Evolutionary conservation across 179 eudicot genomes (phyloP), one percentile per base, ranked within the genome.

Genomic region (Heliamphora pulchella): DNA sequence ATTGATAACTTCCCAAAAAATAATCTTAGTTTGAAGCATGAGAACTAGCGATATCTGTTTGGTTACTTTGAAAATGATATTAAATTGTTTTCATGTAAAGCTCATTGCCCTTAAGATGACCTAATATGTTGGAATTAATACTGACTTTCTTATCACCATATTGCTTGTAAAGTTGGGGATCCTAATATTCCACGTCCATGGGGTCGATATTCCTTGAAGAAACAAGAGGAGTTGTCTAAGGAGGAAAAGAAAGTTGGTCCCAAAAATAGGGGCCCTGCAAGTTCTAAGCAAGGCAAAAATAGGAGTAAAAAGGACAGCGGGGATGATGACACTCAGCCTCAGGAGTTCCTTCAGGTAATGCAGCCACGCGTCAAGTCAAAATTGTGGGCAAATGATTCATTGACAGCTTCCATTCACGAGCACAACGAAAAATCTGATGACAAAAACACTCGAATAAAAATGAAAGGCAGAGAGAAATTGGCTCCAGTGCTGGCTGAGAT

Each of bases 81-180:
- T 31, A 31, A 31, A 31, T 31, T 31, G 17, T 55, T 6, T 50
- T 50, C 22, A 41, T 54, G 1, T 75, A 81, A 39, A 6, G 51
- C 72, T 62, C 68, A 46, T 71, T 5, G 69, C 39, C 1, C 22
- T 79, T 71, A 20, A 72, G 71, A 22, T 80, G 22, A 20, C 48
- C 9, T 67, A 58, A 39, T 59, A 71, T 58, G 22, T 64, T 58
- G 13, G 22, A 51, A 48, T n/a, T 67, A 77, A 83, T 57, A 46
- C 62, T 50, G 8, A 39, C 65, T 68, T 83, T 54, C 8, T 78
- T 46, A 53, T 76, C 66, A 58, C 79, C 84, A 96, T 98, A 82
- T 90, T 88, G 99, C 98, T 83, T 86, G 85, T 62, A 90, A 84
- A 87, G 89, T 87, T 80, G 98, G 98, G 79, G 98, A 92, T 88